A percentile compares a stretch with the other conserved stretches of the same genome.
Conservation (phyloP, 179 eudicot species). For the Spinacia oleracea region DNA sequence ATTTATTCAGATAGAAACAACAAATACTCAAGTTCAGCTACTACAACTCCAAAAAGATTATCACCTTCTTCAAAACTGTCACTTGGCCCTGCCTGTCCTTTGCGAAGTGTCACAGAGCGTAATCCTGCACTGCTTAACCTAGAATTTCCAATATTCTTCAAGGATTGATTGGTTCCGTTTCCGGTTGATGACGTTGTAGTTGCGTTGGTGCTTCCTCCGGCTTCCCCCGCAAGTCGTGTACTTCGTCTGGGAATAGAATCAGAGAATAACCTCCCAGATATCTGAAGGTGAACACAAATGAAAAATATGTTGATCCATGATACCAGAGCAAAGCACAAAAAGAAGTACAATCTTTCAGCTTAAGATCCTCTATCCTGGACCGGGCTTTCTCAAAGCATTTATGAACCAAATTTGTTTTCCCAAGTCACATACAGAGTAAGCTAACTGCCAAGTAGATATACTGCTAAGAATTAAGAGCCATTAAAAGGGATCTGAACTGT, state of each 20-base stretch:
- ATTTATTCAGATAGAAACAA: background rate
- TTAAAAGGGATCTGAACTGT: background rate
- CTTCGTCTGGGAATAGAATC: constrained; percentile 95
- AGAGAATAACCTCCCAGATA: constrained; percentile 89
- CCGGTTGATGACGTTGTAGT: constrained; percentile 51
- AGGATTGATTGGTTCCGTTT: constrained; percentile 76
- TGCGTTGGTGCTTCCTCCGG: constrained; percentile 46
- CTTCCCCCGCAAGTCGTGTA: constrained; percentile 81
- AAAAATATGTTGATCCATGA: constrained; percentile 2
- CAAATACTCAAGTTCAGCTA: background rate
- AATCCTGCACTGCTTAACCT: constrained; percentile 61
- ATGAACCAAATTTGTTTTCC: background rate
- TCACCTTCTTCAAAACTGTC: constrained; percentile 88
- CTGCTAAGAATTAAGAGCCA: background rate
- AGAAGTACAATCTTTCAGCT: too few species aligned
- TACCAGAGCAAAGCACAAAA: background rate
- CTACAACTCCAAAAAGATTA: constrained; percentile 16
- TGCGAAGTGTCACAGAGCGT: constrained; percentile 77
- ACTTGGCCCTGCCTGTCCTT: constrained; percentile 62
- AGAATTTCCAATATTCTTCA: constrained; percentile 64
- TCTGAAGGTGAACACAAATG: constrained; percentile 44
- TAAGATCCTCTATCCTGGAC: background rate
- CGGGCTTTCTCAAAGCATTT: background rate
- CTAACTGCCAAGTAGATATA: background rate
- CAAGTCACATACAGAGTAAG: background rate